Evolutionary conservation across 345 rosid species (phyloP).

Genomic region (Hypericum perforatum): DNA sequence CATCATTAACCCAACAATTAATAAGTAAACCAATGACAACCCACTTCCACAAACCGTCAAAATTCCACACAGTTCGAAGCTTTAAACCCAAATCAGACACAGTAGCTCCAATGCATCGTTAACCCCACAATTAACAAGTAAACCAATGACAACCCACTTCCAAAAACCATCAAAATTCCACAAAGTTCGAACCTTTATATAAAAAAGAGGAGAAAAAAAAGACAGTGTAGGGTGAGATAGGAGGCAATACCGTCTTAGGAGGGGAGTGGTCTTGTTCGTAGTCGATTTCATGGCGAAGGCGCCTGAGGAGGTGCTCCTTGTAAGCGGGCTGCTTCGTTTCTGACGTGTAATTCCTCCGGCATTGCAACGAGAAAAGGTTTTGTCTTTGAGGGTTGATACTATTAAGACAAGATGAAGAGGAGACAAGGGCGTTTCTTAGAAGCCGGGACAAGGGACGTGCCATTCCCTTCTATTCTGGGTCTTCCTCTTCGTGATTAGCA

Average conservation of each 20-base stretch:
- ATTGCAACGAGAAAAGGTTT: background rate
- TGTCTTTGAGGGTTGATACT: background rate
- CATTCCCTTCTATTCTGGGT: background rate
- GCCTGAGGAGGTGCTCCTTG: constrained; percentile 46
- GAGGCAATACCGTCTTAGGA: constrained; percentile 26
- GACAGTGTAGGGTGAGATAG: background rate
- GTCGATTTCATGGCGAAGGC: constrained; percentile 54
- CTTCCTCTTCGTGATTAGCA: too few species aligned
- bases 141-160: too few species aligned
- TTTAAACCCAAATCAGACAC: too few species aligned
- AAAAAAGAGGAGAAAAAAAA: background rate
- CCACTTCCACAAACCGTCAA: too few species aligned
- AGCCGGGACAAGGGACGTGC: constrained; percentile 7
- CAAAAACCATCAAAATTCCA: background rate
- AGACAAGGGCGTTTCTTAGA: constrained; percentile 9
- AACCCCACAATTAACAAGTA: too few species aligned
- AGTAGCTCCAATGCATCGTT: too few species aligned
- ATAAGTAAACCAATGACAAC: too few species aligned
- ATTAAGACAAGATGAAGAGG: background rate
- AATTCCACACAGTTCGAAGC: too few species aligned
- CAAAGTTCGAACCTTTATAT: background rate
- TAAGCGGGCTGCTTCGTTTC: constrained; percentile 84
- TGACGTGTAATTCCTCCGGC: constrained; percentile 32
- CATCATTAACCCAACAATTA: too few species aligned
- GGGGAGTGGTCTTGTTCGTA: constrained; percentile 53